Evolutionary conservation across 2,329 filamentous ascomycete genomes (phyloP), one percentile per base, ranked within the genome.

Genomic region (Ophiostoma tasmaniense): DNA sequence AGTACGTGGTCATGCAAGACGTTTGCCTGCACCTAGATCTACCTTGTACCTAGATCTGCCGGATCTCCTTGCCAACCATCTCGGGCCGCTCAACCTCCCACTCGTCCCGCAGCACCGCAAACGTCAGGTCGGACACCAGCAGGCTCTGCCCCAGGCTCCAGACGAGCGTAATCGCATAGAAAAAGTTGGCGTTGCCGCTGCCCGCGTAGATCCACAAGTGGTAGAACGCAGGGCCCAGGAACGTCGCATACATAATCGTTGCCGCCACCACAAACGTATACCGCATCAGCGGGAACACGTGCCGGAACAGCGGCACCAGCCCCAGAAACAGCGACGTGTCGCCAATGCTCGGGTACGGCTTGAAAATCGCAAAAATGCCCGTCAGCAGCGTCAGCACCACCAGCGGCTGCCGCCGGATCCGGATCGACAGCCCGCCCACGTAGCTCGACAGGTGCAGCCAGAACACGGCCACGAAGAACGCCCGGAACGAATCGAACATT

Each of bases 171-270:
- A 99, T 98, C 73, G 95, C 95, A 77, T 99, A 99, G 81, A 99
- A 99, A 81, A 99, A 99, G 78, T 99, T 99, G 70, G 95, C 95
- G 75, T 99, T 99, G 35, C 95, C 95, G 69, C 93, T 97, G 66
- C 95, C 95, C 2, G 95, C 95, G 76, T 98, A 99, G 70, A 99
- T 94, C 95, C 95, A 99, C 5, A 99, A 82, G 76, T 99, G 89
- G 77, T 98, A 97, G 77, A 99, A 99, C 0, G 93, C 93, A 1
- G 95, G 95, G 0, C 95, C 95, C 0, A 99, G 84, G 71, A 97
- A 89, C 2, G 89, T 90, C 30, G 92, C 89, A 78, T 99, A 99
- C 11, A 98, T 81, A 52, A 99, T 84, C 1, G 91, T 90, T 0
- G 93, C 89, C 1, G 90, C 85, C 13, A 92, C 89, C 71, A 98